Base-by-base conservation (phyloP, 2,329 filamentous ascomycete species). In the Pseudogymnoascus sp. region DNA sequence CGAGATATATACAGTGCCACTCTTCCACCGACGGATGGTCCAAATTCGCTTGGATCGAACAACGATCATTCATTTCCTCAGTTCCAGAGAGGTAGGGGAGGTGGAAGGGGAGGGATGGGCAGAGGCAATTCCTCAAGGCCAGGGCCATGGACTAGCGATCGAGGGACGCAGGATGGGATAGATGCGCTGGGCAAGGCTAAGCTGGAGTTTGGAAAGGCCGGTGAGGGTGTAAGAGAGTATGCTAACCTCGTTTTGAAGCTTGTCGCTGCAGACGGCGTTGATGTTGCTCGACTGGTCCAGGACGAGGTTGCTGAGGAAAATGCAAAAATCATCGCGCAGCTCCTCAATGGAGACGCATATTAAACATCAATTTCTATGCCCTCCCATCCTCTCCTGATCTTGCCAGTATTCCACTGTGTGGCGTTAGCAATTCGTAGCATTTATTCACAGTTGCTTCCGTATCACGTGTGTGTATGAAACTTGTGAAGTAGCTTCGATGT, bases 171-270 rank as follows among this genome's bases (percentile, higher is more conserved):
- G 60, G 79, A 79, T 18, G 85, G 82, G 1, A 78, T 82, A 47
- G 75, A 78, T 18, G 79, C 78, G 12, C 72, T 88, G 62, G 78
- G 79, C 41, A 76, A 72, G 60, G 79, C 80, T 34, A 76, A 80
- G 62, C 74, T 75, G 32, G 75, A 77, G 30, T 75, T 78, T 1
- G 77, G 79, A n/a, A 77, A 80, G 65, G 79, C 80, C 62, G 82
- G 82, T 30, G 82, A 86, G 65, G 84, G 76, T 4, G 74, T 88
- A 30, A 74, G 80, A 59, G 84, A 86, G 70, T 88, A 84, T 67
- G 80, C 79, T 54, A 81, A 82, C 63, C 73, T 86, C 20, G 77
- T 87, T 16, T 67, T 79, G 57, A 75, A 78, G 61, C 71, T 84
- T 34, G 73, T 84, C 20, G 72, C 72, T 7, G 64, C 67, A 8